A percentile compares a stretch with the other conserved stretches of the same genome.
Conservation (phyloP, 495 filamentous ascomycete species). For the Pseudevernia furfuracea region DNA sequence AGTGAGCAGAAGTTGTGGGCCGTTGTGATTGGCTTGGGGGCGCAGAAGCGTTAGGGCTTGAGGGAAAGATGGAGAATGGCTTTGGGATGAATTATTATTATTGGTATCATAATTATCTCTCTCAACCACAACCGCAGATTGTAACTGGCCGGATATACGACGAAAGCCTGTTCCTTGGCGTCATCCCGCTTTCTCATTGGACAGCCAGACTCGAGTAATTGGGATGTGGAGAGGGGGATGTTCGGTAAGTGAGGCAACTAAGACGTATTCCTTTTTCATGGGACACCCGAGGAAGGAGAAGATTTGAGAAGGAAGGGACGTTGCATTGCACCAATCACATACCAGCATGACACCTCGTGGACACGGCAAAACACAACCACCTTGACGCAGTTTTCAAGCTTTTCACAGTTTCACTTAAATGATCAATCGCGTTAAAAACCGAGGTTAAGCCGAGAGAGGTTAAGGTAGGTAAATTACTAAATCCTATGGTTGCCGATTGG, state of each 20-base stretch:
- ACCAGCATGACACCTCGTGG: not conserved
- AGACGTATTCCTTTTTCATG: no score
- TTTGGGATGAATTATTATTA: no score
- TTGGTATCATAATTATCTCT: no score
- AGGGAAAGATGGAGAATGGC: not conserved
- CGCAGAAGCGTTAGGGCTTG: not conserved
- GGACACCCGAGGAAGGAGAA: not conserved
- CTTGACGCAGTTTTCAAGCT: not conserved
- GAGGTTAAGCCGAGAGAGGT: no score
- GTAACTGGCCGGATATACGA: not conserved
- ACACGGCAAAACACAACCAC: not conserved
- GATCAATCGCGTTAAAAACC: no score
- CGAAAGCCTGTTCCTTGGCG: not conserved
- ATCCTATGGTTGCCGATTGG: no score
- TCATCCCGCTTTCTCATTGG: not conserved
- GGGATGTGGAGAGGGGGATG: no score
- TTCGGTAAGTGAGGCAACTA: no score
- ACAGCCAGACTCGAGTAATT: no score
- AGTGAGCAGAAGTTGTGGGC: not conserved
- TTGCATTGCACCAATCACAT: not conserved
- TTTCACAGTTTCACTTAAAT: no score
- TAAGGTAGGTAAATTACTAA: no score
- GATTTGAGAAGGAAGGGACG: not conserved
- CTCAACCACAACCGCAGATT: not conserved
- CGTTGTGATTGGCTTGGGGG: not conserved